A percentile compares a stretch with the other conserved stretches of the same genome.
Evolutionary conservation across 2,329 filamentous ascomycete genomes (phyloP).

Genomic region (Fusarium newnesense): DNA sequence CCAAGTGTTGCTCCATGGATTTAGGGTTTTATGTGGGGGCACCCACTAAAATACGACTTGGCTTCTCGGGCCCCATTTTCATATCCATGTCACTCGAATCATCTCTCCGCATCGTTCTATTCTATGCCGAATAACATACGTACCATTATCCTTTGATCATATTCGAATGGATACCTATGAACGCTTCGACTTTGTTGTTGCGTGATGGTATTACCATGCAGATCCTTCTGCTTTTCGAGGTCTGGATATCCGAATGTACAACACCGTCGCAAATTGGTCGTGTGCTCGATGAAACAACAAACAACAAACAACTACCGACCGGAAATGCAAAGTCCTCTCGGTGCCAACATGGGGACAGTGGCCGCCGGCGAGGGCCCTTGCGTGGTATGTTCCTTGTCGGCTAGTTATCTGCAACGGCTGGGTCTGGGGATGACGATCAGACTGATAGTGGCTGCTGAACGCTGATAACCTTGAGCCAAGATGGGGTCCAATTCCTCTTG

Average conservation of each 20-base stretch:
- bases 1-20: constrained; percentile 10
- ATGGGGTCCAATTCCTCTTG: constrained; percentile 11
- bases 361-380: constrained; percentile 38
- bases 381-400: constrained; percentile 22
- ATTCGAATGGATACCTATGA: background rate
- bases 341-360: constrained; percentile 11
- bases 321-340: constrained; percentile 25
- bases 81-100: constrained; percentile 24
- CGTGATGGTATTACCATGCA: background rate
- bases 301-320: constrained; percentile 10
- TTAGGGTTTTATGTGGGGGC: constrained; percentile 32
- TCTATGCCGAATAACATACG: constrained; percentile 12
- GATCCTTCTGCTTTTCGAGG: background rate
- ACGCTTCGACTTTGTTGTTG: background rate
- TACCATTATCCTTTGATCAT: background rate
- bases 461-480: constrained; percentile 19
- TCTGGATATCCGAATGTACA: background rate
- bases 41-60: constrained; percentile 8
- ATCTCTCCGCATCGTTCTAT: constrained; percentile 23
- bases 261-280: background rate
- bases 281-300: constrained; percentile 12
- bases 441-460: constrained; percentile 29
- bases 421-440: constrained; percentile 37
- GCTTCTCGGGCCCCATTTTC: constrained; percentile 13
- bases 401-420: constrained; percentile 38